Base-by-base conservation (phyloP, 768 basidiomycete species). In the Pleurotus salmoneostramineus region DNA sequence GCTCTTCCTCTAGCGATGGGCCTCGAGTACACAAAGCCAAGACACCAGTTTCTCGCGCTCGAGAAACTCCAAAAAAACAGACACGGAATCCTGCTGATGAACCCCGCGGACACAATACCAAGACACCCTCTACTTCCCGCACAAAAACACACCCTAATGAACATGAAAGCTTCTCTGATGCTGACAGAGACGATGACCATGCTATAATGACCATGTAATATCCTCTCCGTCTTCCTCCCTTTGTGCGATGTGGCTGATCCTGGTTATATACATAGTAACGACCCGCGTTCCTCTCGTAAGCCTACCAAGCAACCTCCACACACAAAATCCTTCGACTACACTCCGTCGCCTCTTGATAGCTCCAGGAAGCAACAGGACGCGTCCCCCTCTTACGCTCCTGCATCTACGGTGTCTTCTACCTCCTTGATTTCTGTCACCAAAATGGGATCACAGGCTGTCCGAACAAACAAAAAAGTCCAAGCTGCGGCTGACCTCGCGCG, bases 251-350 rank as follows among this genome's bases (percentile, higher is more conserved):
- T 59, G 21, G 21, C 21, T 27, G 21, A 57, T 61, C 14, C 36
- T 21, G 52, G 34, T 11, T 31, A 47, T 31, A 6, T 36, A 3
- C 54, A 32, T n/a, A 75, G 76, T 34, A 70, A 86, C 60, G 84
- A 85, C 58, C 81, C 83, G 6, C 78, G 67, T 52, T 72, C 71
- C 50, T 74, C 79, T 11, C 74, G 73, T 32, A 83, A 73, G 62
- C 84, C 82, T 3, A 60, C 81, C n/a, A 55, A 55, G 21, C 40
- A 42, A n/a, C 52, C 52, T 32, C 15, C 33, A 74, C 63, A 34
- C 5, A 62, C 15, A 15, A 47, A 35, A 34, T 54, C 57, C 46
- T 48, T 50, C 58, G 58, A 59, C 50, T 50, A 60, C 56, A 21
- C 56, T 15, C 40, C 46, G 56, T 54, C 57, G 40, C 15, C 7